Base-by-base conservation (phyloP, 116 monocot species). In the Papilionanthe hybrid region DNA sequence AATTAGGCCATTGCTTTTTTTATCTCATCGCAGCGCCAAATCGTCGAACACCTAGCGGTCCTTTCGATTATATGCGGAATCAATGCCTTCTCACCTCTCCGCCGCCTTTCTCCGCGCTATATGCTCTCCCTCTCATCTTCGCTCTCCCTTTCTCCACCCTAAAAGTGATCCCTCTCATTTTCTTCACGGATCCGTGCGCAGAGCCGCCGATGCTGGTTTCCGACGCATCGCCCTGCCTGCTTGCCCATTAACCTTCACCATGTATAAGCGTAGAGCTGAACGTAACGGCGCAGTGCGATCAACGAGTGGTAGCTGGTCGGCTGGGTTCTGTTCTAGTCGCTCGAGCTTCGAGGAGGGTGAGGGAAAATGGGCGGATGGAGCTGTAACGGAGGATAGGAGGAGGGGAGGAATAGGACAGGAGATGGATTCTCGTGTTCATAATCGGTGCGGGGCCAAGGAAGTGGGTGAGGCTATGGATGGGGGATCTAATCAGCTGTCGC, bases 81-180 rank as follows among this genome's bases (percentile, higher is more conserved):
- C 23, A 19, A 58, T 63, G 43, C 58, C 43, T 58, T 29, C 63
- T 5, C 43, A 63, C 2, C 65, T 42, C 65, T 60, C 63, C 15
- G 22, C 78, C 78, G 42, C 43, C 78, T 12, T 78, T 60, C 18
- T 78, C 18, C 58, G 63, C 20, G 32, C 65, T 43, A 30, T 78
- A 23, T 6, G 43, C 65, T 65, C 65, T 7, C 78, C 60, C n/a
- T 60, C 78, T 15, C 63, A 42, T 29, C 65, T 57, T 20, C 78
- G 43, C 78, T 42, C 30, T 42, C 78, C 42, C 44, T 53, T 53
- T 78, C 22, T 63, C n/a, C 23, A 50, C 1, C 9, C 42, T 9
- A 73, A 73, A 44, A 73, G 44, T 4, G 42, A 73, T 44, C 73
- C 73, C 73, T 63, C 63, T 9, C 60, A 8, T 55, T 63, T 63